phyloP scores from a whole-genome alignment of 495 filamentous ascomycete genomes.

The Aspergillus cavernicola region DNA sequence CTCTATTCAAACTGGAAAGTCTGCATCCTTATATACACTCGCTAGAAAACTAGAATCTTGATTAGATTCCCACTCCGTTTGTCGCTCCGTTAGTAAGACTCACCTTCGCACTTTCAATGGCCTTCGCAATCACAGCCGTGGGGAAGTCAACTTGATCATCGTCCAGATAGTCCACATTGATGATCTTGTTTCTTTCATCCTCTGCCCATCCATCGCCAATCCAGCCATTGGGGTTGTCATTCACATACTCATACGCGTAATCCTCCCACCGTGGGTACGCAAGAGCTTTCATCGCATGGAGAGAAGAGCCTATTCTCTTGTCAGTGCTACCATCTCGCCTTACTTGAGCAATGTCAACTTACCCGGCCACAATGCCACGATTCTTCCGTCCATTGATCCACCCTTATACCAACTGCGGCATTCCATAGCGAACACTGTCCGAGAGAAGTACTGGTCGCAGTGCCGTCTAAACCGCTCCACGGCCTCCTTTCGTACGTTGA shows the following conservation, averaged over 20 bases:
- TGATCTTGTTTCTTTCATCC: constrained; percentile 31
- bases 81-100: background rate
- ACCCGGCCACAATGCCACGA: constrained; percentile 44
- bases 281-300: constrained; percentile 37
- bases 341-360: too few relatives aligned
- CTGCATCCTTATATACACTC: too few relatives aligned
- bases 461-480: constrained; percentile 43
- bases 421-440: constrained; percentile 43
- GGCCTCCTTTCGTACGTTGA: constrained; percentile 36
- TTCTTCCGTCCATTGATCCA: constrained; percentile 30
- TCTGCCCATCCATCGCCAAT: constrained; percentile 43
- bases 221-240: constrained; percentile 36
- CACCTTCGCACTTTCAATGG: background rate
- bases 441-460: constrained; percentile 45
- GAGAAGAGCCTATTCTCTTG: constrained; percentile 31
- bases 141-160: constrained; percentile 41
- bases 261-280: constrained; percentile 40
- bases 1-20: too few relatives aligned
- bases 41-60: too few relatives aligned
- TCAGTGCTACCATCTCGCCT: constrained; percentile 3
- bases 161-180: constrained; percentile 38
- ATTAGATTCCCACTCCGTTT: too few relatives aligned
- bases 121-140: constrained; percentile 4
- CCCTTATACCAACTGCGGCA: constrained; percentile 57
- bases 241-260: constrained; percentile 38